A percentile compares a stretch with the other conserved stretches of the same genome.
Conservation (phyloP, 768 basidiomycete species). For the Lentinula aciculospora region DNA sequence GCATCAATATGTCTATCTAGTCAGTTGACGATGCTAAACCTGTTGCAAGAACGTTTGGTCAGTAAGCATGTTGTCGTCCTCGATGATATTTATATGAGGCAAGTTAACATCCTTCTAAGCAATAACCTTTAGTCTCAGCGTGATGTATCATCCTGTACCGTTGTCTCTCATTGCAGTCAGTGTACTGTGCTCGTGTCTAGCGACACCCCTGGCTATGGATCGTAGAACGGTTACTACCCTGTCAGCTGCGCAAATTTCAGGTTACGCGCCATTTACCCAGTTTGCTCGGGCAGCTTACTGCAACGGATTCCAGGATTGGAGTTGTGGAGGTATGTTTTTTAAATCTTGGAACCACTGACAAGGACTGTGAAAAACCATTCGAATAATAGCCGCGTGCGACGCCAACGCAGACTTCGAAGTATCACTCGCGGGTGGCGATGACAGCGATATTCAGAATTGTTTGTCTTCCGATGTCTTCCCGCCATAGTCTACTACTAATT, state of each 20-base stretch:
- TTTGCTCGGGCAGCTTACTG: constrained; percentile 44
- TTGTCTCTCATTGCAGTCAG: neutral
- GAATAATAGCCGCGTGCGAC: neutral
- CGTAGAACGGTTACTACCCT: neutral
- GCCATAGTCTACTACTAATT: neutral
- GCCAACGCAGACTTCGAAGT: constrained; percentile 1
- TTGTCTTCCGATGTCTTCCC: neutral
- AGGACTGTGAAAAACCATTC: neutral
- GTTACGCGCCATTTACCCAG: constrained; percentile 28
- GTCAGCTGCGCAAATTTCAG: constrained; percentile 19
- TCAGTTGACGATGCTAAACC: neutral
- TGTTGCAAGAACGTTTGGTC: too few species aligned
- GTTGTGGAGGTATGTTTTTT: constrained; percentile 28
- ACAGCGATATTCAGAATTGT: constrained; percentile 32
- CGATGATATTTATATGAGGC: neutral
- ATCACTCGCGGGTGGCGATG: constrained; percentile 30
- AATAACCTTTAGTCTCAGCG: neutral
- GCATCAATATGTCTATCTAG: neutral
- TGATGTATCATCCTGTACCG: neutral
- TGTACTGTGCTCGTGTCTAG: neutral
- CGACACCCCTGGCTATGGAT: neutral
- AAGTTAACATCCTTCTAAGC: neutral
- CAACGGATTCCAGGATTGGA: constrained; percentile 26
- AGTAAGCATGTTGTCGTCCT: neutral
- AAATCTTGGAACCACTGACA: constrained; percentile 9